Conservation (phyloP, 169 alveolate species). For the Plasmodium relictum region DNA sequence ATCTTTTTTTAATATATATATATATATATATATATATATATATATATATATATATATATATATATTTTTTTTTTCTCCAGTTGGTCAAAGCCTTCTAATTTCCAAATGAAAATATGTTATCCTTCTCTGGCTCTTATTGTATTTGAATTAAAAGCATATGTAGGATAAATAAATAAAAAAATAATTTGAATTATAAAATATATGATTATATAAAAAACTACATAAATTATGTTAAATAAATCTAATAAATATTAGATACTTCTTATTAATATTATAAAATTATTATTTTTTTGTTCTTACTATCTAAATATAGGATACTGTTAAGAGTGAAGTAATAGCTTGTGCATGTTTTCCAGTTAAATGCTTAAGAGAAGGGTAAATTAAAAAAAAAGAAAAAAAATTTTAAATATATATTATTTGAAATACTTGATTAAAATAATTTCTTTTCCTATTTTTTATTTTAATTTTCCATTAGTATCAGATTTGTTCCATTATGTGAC, state of each 20-base stretch:
- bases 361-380: slow-evolving; percentile 81
- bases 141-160: slow-evolving; percentile 77
- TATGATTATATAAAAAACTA: neutral
- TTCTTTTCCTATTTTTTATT: slow-evolving; percentile 43
- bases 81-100: slow-evolving; percentile 76
- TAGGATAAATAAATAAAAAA: slow-evolving; percentile 23
- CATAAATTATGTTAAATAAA: too few relatives aligned
- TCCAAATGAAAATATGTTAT: slow-evolving; percentile 60
- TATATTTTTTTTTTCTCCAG: slow-evolving; percentile 5
- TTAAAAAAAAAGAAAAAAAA: neutral
- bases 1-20: slow-evolving; percentile 2
- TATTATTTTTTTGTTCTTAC: neutral
- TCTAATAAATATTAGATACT: too few relatives aligned
- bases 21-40: neutral
- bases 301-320: slow-evolving; percentile 76
- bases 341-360: slow-evolving; percentile 84
- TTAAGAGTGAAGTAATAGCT: slow-evolving; percentile 82
- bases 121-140: slow-evolving; percentile 77
- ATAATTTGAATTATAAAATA: neutral
- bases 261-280: too few relatives aligned
- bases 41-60: neutral
- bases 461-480: slow-evolving; percentile 85
- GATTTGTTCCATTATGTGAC: slow-evolving; percentile 91
- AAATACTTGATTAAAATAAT: neutral
- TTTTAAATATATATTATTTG: neutral